Evolutionary conservation across 1,284 basidiomycete species (phyloP).

Genomic region (Puccinia polysora): DNA sequence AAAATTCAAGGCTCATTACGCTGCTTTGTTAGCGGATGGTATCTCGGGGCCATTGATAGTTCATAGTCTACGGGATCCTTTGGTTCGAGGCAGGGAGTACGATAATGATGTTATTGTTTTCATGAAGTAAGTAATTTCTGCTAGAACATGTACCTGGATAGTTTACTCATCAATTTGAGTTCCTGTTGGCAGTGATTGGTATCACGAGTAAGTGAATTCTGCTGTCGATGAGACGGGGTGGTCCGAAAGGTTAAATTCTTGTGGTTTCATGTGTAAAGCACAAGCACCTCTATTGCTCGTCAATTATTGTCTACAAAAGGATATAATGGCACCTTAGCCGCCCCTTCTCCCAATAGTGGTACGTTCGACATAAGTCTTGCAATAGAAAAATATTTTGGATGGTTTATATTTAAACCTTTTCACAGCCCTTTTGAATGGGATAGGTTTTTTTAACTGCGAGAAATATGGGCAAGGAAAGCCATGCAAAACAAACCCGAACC

Average conservation of each 20-base stretch:
- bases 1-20: constrained; percentile 31
- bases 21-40: constrained; percentile 37
- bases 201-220: constrained; percentile 52
- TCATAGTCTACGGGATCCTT: constrained; percentile 51
- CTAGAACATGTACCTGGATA: neutral
- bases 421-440: constrained; percentile 60
- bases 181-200: constrained; percentile 55
- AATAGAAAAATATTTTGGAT: constrained; percentile 43
- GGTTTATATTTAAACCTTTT: neutral
- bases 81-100: constrained; percentile 50
- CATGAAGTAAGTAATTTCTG: constrained; percentile 14
- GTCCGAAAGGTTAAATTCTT: neutral
- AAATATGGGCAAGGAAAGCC: constrained; percentile 52
- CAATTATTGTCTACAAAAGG: constrained; percentile 24
- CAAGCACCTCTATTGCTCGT: constrained; percentile 34
- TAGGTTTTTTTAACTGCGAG: constrained; percentile 55
- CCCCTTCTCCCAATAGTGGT: constrained; percentile 26
- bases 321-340: constrained; percentile 37
- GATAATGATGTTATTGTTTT: constrained; percentile 48
- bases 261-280: neutral
- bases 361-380: constrained; percentile 45
- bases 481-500: constrained; percentile 22
- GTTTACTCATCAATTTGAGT: constrained; percentile 48
- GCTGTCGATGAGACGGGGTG: too few species aligned
- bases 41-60: constrained; percentile 49